phyloP scores from a whole-genome alignment of 345 rosid genomes.

The Populus pruinosa region DNA sequence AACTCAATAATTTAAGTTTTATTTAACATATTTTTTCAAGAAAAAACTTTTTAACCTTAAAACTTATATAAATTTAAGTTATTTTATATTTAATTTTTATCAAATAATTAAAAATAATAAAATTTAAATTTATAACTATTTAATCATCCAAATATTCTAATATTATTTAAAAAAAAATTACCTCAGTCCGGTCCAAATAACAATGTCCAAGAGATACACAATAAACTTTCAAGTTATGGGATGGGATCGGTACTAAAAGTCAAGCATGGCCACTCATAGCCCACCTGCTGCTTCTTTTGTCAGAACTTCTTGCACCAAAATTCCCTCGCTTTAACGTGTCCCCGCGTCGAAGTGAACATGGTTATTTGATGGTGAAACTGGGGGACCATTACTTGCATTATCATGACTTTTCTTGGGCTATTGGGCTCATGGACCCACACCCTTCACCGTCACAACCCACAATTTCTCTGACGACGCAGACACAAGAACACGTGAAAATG shows the following conservation, averaged over 20 bases:
- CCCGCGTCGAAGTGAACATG: not conserved
- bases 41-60: accelerated
- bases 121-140: too few species aligned
- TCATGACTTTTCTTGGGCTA: not conserved
- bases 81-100: too few species aligned
- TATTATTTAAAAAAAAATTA: too few species aligned
- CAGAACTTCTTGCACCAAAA: too few species aligned
- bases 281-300: too few species aligned
- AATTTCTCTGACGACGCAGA: not conserved
- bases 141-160: too few species aligned
- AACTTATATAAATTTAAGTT: accelerated
- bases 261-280: not conserved
- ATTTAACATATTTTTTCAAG: accelerated
- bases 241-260: too few species aligned
- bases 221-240: too few species aligned
- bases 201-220: too few species aligned
- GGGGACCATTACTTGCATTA: not conserved
- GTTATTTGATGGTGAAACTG: not conserved
- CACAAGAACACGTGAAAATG: not conserved
- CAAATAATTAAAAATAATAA: too few species aligned
- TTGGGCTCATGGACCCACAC: not conserved
- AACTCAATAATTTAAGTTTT: too few species aligned
- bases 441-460: not conserved
- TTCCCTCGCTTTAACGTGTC: not conserved
- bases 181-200: too few species aligned